Conservation (phyloP, 2,329 filamentous ascomycete species). For the Claviceps purpurea region DNA sequence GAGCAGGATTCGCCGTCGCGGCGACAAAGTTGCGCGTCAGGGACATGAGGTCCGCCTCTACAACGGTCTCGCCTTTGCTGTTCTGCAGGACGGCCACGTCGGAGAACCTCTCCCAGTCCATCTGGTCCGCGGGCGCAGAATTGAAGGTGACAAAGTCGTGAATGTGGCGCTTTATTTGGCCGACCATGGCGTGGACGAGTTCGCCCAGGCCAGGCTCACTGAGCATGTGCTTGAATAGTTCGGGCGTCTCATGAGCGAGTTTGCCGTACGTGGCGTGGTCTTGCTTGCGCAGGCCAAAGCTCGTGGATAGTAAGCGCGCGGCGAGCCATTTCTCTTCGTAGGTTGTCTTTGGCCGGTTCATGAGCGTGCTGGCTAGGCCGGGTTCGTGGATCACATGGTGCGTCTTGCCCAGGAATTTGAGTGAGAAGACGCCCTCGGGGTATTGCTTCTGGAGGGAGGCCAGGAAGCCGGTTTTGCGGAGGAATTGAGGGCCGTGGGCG, state of each 20-base stretch:
- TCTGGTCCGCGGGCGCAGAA: conserved; percentile 22
- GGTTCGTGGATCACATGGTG: conserved; percentile 23
- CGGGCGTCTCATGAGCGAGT: conserved; percentile 15
- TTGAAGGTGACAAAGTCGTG: conserved; percentile 26
- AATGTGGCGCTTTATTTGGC: conserved; percentile 16
- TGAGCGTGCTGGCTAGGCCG: conserved; percentile 14
- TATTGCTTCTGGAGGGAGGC: conserved; percentile 18
- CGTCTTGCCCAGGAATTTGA: conserved; percentile 18
- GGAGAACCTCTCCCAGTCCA: conserved; percentile 24
- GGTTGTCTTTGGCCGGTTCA: conserved; percentile 15
- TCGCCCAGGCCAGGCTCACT: conserved; percentile 15
- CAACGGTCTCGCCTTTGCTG: conserved; percentile 12
- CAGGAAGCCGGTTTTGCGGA: conserved; percentile 16
- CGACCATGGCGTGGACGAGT: conserved; percentile 8
- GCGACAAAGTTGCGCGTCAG: conserved; percentile 23
- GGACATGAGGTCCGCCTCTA: conserved; percentile 21
- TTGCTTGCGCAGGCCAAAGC: conserved; percentile 19
- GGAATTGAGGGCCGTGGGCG: conserved; percentile 22
- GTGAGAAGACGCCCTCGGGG: conserved; percentile 21
- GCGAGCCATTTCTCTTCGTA: conserved; percentile 13
- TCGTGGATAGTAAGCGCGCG: conserved; percentile 15
- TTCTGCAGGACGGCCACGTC: conserved; percentile 18
- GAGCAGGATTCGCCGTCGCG: conserved; percentile 18
- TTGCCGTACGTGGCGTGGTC: conserved; percentile 19
- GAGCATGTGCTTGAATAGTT: conserved; percentile 14